These are phyloP conservation scores for Paraglomus occultum DNA, from an alignment of 192 early-diverging fungal species.

Conservation along the genomic window DNA sequence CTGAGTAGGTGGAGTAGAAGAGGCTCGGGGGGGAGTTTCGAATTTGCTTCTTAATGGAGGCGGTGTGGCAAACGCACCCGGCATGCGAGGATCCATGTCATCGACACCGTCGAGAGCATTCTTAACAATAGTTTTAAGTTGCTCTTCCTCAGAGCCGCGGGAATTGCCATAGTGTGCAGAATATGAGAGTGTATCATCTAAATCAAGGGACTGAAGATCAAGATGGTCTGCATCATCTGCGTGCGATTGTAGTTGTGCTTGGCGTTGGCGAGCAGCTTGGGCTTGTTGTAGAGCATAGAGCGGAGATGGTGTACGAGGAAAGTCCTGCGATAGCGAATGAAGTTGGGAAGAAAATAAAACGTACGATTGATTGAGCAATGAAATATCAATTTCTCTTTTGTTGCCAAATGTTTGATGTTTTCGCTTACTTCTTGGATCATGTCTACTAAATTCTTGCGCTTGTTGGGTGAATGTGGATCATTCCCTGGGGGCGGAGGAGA, in stretches of 20 bases:
- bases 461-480: conserved; percentile 27
- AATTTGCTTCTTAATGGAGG: conserved; percentile 43
- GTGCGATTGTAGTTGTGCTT: conserved; percentile 35
- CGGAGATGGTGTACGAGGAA: conserved; percentile 58
- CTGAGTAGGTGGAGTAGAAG: conserved; percentile 66
- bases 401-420: conserved; percentile 1
- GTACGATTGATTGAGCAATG: conserved; percentile 38
- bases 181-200: conserved; percentile 38
- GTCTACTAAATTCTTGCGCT: conserved; percentile 32
- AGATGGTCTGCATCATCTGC: conserved; percentile 39
- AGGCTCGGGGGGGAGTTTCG: conserved; percentile 58
- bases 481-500: conserved; percentile 27
- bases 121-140: conserved; percentile 57
- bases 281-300: conserved; percentile 44
- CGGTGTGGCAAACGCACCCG: conserved; percentile 27
- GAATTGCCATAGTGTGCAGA: conserved; percentile 31
- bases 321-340: conserved; percentile 41
- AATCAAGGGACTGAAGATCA: conserved; percentile 38
- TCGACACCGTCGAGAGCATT: conserved; percentile 61
- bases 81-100: conserved; percentile 44
- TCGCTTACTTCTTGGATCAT: conserved; percentile 39
- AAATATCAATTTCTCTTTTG: conserved; percentile 6
- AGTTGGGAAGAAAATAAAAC: conserved; percentile 38
- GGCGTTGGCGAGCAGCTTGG: conserved; percentile 36
- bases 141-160: conserved; percentile 46